Base-by-base conservation (phyloP, 179 eudicot genomes). In the Patellifolia procumbens region DNA sequence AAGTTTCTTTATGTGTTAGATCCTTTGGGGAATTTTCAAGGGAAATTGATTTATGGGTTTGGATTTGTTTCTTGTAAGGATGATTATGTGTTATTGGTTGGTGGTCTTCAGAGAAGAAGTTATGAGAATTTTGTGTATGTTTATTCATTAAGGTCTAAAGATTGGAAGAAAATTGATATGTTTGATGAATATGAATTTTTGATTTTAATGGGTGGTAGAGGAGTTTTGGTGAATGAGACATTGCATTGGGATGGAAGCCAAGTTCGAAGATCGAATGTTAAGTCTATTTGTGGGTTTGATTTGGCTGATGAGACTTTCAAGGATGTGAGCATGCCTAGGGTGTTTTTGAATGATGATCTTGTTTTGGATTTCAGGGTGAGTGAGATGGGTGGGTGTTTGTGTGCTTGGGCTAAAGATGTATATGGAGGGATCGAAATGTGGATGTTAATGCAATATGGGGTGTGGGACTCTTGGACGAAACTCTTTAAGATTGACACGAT, bases 191-290 rank as follows among this genome's bases (percentile, higher is more conserved):
- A 10, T 17, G 72, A 60, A 15, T 61, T 81, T 65, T 42, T 72
- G 3, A 45, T 81, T 51, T 31, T 73, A 11, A 4, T 64, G 49
- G 84, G 84, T 68, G 84, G 84, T 51, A 51, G 67, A 59, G 84
- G 84, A 48, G 81, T 81, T n/a, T 73, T 81, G 75, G 84, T 81
- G 10, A 81, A 81, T 53, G 75, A 81, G 65, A 77, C 81, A 51
- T 78, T 81, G 61, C 84, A 81, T 81, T 81, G 84, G 84, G 72
- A 32, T 68, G 52, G 2, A 24, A 52, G 72, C 43, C 84, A 78
- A 77, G 71, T 81, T 68, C n/a, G 75, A 70, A 68, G 28, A 49
- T 70, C 76, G 35, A 68, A 79, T 42, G 13, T 34, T 10, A 74
- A 43, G 52, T 39, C 68, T 72, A 17, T 81, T 1, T 52, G 72